Base-by-base conservation (phyloP, 371 early-diverging fungal species). In the Apophysomyces trapeziformis region DNA sequence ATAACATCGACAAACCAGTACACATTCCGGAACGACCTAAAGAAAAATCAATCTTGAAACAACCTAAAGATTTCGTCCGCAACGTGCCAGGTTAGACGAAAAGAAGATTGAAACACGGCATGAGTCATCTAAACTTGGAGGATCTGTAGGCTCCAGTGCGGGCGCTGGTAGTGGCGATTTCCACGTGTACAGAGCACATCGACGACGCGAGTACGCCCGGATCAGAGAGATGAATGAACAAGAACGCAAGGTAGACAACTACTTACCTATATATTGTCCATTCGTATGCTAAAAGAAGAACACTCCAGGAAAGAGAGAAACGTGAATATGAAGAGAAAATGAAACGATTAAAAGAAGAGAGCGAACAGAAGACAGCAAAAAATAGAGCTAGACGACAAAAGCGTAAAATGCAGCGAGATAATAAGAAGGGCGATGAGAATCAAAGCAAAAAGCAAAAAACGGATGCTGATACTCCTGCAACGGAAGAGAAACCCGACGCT, bases 111-210 rank as follows among this genome's bases (percentile, higher is more conserved):
- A 26, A 26, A 26, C 9, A 9, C 18, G 7, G 39, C 21, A 43
- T 39, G n/a, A 9, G 45, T 13, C 41, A 43, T 57, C 6, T 26
- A 26, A 26, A 26, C 32, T 26, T 26, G 32, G 32, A 26, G 38
- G 18, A 0, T 7, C 18, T 14, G 14, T 59, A 74, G 95, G 96
- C 36, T 97, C 96, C 14, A 94, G 95, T 75, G 96, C 98, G 1
- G 97, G 97, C 56, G 98, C 97, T 0, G 96, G 98, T 16, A 93
- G 94, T 85, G 97, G 96, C 46, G 98, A 97, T 70, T 97, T 97
- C 66, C 96, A 96, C 75, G 94, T 95, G 0, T 97, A 97, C 73
- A 79, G 96, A 68, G 93, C 94, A 12, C 85, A 91, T 59, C 83
- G 98, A 61, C 82, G 98, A 66, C 87, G 95, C 68, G 98, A 97